These are phyloP conservation scores for Medicago arabica DNA, from an alignment of 306 rosid genomes.

Conservation along the genomic window DNA sequence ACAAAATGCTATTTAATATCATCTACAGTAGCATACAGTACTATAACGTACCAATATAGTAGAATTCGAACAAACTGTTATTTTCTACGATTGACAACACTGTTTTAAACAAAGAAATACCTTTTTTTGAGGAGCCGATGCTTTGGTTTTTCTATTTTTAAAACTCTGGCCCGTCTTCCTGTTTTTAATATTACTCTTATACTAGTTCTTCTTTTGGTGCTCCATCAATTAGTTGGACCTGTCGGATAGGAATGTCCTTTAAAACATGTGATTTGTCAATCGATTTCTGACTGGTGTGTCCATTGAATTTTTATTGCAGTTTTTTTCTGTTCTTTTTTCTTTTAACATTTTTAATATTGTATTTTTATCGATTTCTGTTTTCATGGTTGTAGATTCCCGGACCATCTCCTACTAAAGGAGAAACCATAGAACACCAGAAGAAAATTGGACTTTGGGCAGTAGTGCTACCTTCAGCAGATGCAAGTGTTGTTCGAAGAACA, in stretches of 20 bases:
- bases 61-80: no score
- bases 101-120: no score
- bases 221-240: background rate
- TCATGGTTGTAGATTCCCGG: conserved; percentile 74
- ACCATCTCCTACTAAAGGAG: conserved; percentile 65
- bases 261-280: background rate
- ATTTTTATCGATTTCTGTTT: background rate
- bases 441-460: conserved; percentile 75
- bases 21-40: no score
- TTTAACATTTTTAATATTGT: background rate
- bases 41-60: no score
- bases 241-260: background rate
- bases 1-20: no score
- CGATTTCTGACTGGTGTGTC: background rate
- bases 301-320: conserved; percentile 12
- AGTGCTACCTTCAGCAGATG: conserved; percentile 86
- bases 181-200: background rate
- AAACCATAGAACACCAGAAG: conserved; percentile 74
- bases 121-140: background rate
- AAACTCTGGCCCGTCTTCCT: background rate
- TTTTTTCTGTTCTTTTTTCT: conserved; percentile 2
- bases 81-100: no score
- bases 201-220: background rate
- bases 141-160: background rate
- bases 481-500: conserved; percentile 78